Percentiles rank a stretch among this genome's conserved stretches.
Conservation (phyloP, 345 rosid species). For the Brassica carinata region DNA sequence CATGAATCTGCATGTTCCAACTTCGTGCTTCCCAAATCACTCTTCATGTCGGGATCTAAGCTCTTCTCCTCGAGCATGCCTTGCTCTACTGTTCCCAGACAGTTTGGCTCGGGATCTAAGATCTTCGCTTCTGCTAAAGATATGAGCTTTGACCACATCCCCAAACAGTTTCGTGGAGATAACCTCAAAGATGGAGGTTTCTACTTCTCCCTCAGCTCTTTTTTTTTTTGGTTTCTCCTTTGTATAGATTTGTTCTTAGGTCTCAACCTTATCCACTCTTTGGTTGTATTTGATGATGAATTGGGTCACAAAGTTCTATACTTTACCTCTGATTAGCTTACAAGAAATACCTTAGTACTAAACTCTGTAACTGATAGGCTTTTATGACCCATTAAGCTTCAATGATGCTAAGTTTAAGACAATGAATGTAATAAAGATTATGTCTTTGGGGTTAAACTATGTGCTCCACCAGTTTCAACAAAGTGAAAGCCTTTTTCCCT, state of each 20-base stretch:
- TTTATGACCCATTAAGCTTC: background rate
- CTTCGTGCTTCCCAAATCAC: slow-evolving; percentile 42
- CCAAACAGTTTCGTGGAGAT: slow-evolving; percentile 73
- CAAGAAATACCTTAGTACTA: background rate
- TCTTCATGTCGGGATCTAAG: slow-evolving; percentile 49
- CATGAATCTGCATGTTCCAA: slow-evolving; percentile 37
- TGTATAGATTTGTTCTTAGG: background rate
- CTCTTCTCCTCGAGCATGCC: slow-evolving; percentile 38
- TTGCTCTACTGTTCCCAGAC: slow-evolving; percentile 32
- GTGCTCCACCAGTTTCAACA: background rate
- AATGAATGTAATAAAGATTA: slow-evolving; percentile 1
- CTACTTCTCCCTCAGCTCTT: slow-evolving; percentile 1
- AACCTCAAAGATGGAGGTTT: slow-evolving; percentile 83
- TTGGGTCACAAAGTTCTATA: background rate
- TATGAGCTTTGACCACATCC: slow-evolving; percentile 61
- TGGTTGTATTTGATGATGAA: background rate
- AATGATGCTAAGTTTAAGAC: background rate
- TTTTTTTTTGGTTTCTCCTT: background rate
- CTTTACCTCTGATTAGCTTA: background rate
- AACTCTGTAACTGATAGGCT: background rate
- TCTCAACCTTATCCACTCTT: background rate
- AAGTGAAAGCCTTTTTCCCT: background rate
- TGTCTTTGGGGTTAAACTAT: background rate
- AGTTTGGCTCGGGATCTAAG: no score
- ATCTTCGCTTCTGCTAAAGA: slow-evolving; percentile 45